Evolutionary conservation across 495 filamentous ascomycete genomes (phyloP), one percentile per base, ranked within the genome.

Genomic region (Monascus purpureus): DNA sequence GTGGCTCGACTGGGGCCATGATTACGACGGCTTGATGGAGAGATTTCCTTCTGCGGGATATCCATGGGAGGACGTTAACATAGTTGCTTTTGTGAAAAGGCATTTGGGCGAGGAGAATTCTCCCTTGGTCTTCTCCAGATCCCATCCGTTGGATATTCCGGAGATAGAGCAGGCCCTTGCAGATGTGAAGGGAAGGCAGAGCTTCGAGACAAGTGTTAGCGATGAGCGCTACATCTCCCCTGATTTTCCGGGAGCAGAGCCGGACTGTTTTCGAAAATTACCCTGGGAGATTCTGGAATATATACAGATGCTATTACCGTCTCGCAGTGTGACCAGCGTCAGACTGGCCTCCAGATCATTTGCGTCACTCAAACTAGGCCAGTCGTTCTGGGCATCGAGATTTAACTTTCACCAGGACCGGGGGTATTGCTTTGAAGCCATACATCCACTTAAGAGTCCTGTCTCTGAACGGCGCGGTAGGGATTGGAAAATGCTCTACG

Each of bases 1-100:
- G 9, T 33, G 31, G 24, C 13, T 39, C 7, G 37, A 39, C 12
- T 34, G 37, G 37, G 37, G 37, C 9, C 37, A 39, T 17, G 20
- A 13, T 26, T 39, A 39, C 16, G 37, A 31, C 5, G 31, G 31
- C 24, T 16, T 34, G 13, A 28, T 39, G 19, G 31, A 30, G 7
- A 2, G 25, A 17, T 26, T 15, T 19, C 37, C 37, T 15, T 15
- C 8, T 6, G 31, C n/a, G 1, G 23, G 25, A 15, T 39, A 27
- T 18, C 37, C 37, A 6, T 39, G 37, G 37, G 31, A 34, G 14
- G 37, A 39, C 12, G 25, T 29, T 6, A 28, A 34, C 14, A 25
- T 34, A 15, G 27, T 17, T 12, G 26, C 17, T 15, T 30, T 17
- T 16, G 25, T 24, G 3, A 25, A 8, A 28, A 24, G 30, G 11